These are phyloP conservation scores for Aureobasidium leucospermi DNA, from an alignment of 2,329 filamentous ascomycete species.

Conservation along the genomic window DNA sequence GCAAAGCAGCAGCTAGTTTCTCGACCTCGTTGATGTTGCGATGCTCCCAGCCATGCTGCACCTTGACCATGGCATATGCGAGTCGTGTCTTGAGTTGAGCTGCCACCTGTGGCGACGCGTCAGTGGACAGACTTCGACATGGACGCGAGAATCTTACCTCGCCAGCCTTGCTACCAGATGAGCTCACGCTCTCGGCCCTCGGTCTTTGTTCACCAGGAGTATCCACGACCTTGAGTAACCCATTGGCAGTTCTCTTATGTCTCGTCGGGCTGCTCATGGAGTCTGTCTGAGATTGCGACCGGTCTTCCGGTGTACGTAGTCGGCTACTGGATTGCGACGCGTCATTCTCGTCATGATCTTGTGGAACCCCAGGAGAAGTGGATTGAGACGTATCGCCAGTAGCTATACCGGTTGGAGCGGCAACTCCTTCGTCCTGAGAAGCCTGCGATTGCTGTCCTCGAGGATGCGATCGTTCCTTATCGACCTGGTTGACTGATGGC, in stretches of 20 bases:
- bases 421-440: background rate
- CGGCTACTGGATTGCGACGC: slow-evolving; percentile 3
- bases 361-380: background rate
- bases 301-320: background rate
- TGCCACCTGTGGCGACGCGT: slow-evolving; percentile 51
- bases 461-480: background rate
- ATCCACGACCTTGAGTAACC: slow-evolving; percentile 55
- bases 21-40: slow-evolving; percentile 72
- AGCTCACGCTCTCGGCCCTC: slow-evolving; percentile 63
- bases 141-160: slow-evolving; percentile 53
- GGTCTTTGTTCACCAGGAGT: slow-evolving; percentile 15
- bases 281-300: background rate
- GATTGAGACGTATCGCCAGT: background rate
- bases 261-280: slow-evolving; percentile 28
- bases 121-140: background rate
- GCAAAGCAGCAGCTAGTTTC: slow-evolving; percentile 57
- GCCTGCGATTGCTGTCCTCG: background rate
- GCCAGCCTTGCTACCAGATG: slow-evolving; percentile 63
- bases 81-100: slow-evolving; percentile 75
- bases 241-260: slow-evolving; percentile 71
- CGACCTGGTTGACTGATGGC: background rate
- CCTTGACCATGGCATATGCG: slow-evolving; percentile 89
- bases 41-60: slow-evolving; percentile 81
- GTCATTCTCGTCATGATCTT: background rate
- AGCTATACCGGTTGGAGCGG: background rate